Evolutionary conservation across 129 eudicot genomes (phyloP).

Genomic region (Erigeron canadensis): DNA sequence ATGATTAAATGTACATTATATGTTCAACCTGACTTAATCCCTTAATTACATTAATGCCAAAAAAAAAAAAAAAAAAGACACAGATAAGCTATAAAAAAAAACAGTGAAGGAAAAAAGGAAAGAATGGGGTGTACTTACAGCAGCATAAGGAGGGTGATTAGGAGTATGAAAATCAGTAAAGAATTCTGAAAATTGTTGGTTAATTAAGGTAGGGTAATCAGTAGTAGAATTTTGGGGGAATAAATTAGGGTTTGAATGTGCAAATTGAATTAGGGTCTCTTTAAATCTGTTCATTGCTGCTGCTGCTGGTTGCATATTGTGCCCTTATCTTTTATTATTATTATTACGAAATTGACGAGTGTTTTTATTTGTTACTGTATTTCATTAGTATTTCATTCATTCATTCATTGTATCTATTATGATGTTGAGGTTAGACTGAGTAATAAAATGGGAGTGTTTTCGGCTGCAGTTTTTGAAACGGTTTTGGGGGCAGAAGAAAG

Average conservation of each 20-base stretch:
- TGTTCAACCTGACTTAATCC: too few species aligned
- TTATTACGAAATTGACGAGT: conserved; percentile 9
- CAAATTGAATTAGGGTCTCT: conserved; percentile 32
- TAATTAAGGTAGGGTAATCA: conserved; percentile 5
- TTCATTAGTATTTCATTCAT: neutral
- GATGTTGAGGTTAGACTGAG: too few species aligned
- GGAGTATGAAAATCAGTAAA: conserved; percentile 27
- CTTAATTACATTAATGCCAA: too few species aligned
- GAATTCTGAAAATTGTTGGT: conserved; percentile 26
- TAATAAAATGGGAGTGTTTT: too few species aligned
- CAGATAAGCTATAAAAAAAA: too few species aligned
- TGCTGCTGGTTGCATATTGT: neutral
- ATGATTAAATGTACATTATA: too few species aligned
- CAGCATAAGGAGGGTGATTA: conserved; percentile 38
- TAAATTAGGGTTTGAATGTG: conserved; percentile 34
- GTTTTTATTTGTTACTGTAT: conserved; percentile 12
- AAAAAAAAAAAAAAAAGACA: too few species aligned
- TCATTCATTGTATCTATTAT: too few species aligned
- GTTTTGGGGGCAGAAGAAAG: conserved; percentile 5
- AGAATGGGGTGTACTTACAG: conserved; percentile 19
- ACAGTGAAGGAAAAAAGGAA: neutral
- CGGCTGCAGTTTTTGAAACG: conserved; percentile 18
- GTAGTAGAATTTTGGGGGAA: conserved; percentile 12
- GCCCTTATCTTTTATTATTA: neutral
- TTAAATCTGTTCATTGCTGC: conserved; percentile 32